Evolutionary conservation across 331 rosid genomes (phyloP).

Genomic region (Spiraea crenata): DNA sequence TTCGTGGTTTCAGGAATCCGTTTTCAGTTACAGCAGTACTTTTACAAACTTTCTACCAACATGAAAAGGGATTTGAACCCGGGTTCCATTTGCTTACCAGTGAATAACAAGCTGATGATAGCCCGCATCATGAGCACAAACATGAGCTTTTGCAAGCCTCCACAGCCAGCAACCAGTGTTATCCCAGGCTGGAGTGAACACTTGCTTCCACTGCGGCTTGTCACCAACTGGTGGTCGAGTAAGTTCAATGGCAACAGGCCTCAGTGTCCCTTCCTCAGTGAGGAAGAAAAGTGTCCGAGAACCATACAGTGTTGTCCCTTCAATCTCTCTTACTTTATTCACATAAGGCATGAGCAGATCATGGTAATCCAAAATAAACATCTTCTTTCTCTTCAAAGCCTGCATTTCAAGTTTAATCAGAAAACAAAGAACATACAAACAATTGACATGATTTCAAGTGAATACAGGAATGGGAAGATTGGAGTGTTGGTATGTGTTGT

Average conservation of each 20-base stretch:
- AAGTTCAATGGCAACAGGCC: constrained; percentile 69
- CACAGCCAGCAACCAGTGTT: constrained; percentile 53
- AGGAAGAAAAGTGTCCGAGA: constrained; percentile 62
- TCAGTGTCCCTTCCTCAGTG: constrained; percentile 50
- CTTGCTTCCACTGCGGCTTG: constrained; percentile 62
- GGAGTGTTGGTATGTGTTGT: too few species aligned
- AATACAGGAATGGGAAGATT: too few species aligned
- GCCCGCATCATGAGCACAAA: constrained; percentile 55
- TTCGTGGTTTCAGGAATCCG: not conserved
- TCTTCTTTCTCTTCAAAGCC: constrained; percentile 49
- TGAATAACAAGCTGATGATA: constrained; percentile 60
- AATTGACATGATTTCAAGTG: too few species aligned
- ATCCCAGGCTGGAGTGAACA: constrained; percentile 41
- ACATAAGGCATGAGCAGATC: constrained; percentile 57
- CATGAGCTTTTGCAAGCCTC: constrained; percentile 64
- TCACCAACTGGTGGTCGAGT: constrained; percentile 45
- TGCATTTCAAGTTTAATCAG: constrained; percentile 7
- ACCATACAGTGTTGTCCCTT: constrained; percentile 57
- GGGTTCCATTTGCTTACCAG: constrained; percentile 35
- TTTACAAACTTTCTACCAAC: not conserved
- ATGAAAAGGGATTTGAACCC: not conserved
- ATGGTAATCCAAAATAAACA: constrained; percentile 58
- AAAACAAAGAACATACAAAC: not conserved
- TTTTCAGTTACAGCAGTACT: not conserved
- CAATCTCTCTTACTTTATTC: constrained; percentile 49